Evolutionary conservation across 1,284 basidiomycete genomes (phyloP), one percentile per base, ranked within the genome.

Genomic region (Inonotus hispidus): DNA sequence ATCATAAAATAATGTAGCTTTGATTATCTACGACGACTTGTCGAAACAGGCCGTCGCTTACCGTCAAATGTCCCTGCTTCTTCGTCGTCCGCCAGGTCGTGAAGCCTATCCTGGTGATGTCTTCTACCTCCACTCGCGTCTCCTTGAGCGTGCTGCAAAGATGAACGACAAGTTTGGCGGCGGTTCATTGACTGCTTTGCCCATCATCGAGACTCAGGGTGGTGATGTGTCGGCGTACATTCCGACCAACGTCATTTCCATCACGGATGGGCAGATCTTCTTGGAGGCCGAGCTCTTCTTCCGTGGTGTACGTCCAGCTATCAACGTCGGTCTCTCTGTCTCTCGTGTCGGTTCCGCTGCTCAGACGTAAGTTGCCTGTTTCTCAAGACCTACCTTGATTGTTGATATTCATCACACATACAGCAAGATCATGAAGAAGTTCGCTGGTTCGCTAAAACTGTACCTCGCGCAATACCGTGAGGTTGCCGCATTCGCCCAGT

Each of bases 401-500:
- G 3, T 58, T n/a, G 27, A 21, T 35, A 16, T 50, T 56, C 25
- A 32, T 27, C 49, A 37, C 63, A 25, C 23, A 56, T 67, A 61
- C 67, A 90, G 87, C 72, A 94, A 96, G 83, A 93, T 97, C 80
- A 97, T 98, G 95, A 99, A 98, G 91, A 93, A 97, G 82, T 98
- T 98, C 72, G 95, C 96, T 70, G 96, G 96, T 87, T 98, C 95
- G 67, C 88, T 98, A 72, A 99, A 99, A 84, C 87, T 99, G 59
- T 98, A 98, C 87, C 93, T 99, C 68, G 96, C 96, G 58, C 96
- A 99, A 78, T 99, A 98, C 85, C 95, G 96, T 92, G 96, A 99
- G 84, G 95, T 99, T 68, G 96, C 96, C 69, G 96, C 96, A 67
- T 96, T 97, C 75, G 96, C 96, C 65, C 96, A 98, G 77, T 99